These are phyloP conservation scores for Pseudogymnoascus sp. DNA, from an alignment of 2,329 filamentous ascomycete genomes.

Conservation along the genomic window DNA sequence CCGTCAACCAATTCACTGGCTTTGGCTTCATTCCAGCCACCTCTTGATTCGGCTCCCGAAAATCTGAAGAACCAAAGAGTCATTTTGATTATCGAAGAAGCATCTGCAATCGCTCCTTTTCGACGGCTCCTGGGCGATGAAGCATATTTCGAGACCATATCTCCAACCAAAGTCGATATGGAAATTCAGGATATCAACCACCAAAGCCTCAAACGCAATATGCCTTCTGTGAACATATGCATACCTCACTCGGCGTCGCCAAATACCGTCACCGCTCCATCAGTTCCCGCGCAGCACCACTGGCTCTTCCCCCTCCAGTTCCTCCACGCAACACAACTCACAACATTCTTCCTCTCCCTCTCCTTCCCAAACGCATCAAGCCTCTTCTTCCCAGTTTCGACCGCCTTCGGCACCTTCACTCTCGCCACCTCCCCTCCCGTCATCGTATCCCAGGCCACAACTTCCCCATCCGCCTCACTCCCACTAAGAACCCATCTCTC, in stretches of 20 bases:
- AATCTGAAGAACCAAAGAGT: not conserved
- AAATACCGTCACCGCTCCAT: slow-evolving; percentile 58
- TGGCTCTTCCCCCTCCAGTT: slow-evolving; percentile 56
- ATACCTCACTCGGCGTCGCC: slow-evolving; percentile 28
- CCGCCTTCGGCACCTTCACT: slow-evolving; percentile 40
- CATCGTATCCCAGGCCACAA: slow-evolving; percentile 78
- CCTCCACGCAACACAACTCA: slow-evolving; percentile 57
- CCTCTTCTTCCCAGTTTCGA: slow-evolving; percentile 36
- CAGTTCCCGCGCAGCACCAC: slow-evolving; percentile 59
- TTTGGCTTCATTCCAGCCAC: not conserved
- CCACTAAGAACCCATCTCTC: slow-evolving; percentile 76
- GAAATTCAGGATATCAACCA: not conserved
- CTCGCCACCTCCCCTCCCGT: slow-evolving; percentile 60
- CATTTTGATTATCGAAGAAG: not conserved
- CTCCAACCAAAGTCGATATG: not conserved
- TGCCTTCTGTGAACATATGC: not conserved
- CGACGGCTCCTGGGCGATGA: not conserved
- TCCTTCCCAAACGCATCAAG: slow-evolving; percentile 55
- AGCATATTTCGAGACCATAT: not conserved
- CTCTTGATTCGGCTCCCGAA: not conserved
- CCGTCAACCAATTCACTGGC: not conserved
- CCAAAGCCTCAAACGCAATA: not conserved
- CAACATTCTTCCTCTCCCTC: slow-evolving; percentile 51
- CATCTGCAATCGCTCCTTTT: not conserved
- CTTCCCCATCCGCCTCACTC: slow-evolving; percentile 53